Base-by-base conservation (phyloP, 768 basidiomycete genomes). In the Gymnopilus junonius region DNA sequence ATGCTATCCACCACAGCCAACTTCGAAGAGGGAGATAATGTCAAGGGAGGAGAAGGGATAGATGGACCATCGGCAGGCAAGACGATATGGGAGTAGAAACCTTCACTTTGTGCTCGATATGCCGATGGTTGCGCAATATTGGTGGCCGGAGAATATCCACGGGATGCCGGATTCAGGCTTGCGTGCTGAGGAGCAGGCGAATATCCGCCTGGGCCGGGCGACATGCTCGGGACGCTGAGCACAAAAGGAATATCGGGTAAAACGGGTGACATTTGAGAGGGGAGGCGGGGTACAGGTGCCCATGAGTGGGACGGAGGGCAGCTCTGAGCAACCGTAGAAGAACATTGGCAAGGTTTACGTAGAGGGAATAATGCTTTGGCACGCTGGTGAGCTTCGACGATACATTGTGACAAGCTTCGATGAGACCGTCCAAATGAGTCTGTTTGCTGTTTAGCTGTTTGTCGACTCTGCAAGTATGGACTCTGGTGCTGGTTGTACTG, bases 241-340 rank as follows among this genome's bases (percentile, higher is more conserved):
- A 39, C 39, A 21, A 58, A 57, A 6, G 61, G 46, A n/a, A 65
- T 29, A 34, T 66, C 65, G n/a, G 65, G 81, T 8, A 84, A 71
- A 21, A 82, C 79, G 1, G 82, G 79, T 5, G 76, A 71, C 40
- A 68, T 65, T 46, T 69, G 68, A 32, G 71, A 68, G 10, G 67
- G 63, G 27, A 76, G 69, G 27, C 66, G 70, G 3, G 81, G 80
- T 3, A 77, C 80, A 0, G 82, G 81, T 46, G 74, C 75, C 82
- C 82, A 82, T 2, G 79, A 78, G 71, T 82, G 80, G 5, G 78
- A 80, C 11, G 80, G 80, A 5, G 81, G 80, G 53, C 80, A 79
- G 40, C 64, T 62, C 37, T 71, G 65, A 6, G 69, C 58, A 43
- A 68, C 64, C 42, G 67, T 59, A 6, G 60, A 67, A 8, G 79